Percentiles rank a stretch among this genome's conserved stretches.
Conservation (phyloP, 306 rosid species). For the Prosopis cineraria region DNA sequence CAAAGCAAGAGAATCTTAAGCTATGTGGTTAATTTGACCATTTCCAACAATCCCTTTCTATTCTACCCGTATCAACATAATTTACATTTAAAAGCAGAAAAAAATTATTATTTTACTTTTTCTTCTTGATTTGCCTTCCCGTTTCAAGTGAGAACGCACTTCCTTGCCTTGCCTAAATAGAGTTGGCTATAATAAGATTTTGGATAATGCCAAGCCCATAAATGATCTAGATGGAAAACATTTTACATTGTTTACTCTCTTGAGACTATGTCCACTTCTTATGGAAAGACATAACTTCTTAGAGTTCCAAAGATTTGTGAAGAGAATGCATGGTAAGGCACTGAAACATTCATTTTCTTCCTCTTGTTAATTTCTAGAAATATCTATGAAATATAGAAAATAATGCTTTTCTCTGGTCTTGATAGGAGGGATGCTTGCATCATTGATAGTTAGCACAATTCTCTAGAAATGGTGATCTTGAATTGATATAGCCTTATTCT, state of each 20-base stretch:
- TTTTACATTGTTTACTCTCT: slow-evolving; percentile 75
- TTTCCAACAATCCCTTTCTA: too few species aligned
- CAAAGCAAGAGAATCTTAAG: too few species aligned
- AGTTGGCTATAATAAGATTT: slow-evolving; percentile 72
- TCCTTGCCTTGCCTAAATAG: slow-evolving; percentile 74
- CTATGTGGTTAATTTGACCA: too few species aligned
- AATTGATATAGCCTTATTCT: background rate
- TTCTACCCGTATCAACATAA: too few species aligned
- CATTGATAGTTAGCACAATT: slow-evolving; percentile 3
- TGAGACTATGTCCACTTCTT: slow-evolving; percentile 76
- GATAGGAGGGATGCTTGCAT: slow-evolving; percentile 6
- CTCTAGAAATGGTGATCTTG: slow-evolving; percentile 7
- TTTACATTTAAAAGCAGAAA: too few species aligned
- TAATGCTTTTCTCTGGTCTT: slow-evolving; percentile 2
- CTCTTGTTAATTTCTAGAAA: slow-evolving; percentile 7
- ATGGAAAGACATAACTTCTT: slow-evolving; percentile 77
- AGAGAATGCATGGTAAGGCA: slow-evolving; percentile 92
- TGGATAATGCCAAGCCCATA: slow-evolving; percentile 79
- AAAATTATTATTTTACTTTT: too few species aligned
- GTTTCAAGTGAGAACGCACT: slow-evolving; percentile 75
- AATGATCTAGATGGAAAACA: slow-evolving; percentile 89
- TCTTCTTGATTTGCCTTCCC: slow-evolving; percentile 55
- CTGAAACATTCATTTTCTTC: background rate
- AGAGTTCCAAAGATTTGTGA: slow-evolving; percentile 86
- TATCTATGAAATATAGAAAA: background rate